Base-by-base conservation (phyloP, 306 rosid species). In the Pyrus pyrifolia region DNA sequence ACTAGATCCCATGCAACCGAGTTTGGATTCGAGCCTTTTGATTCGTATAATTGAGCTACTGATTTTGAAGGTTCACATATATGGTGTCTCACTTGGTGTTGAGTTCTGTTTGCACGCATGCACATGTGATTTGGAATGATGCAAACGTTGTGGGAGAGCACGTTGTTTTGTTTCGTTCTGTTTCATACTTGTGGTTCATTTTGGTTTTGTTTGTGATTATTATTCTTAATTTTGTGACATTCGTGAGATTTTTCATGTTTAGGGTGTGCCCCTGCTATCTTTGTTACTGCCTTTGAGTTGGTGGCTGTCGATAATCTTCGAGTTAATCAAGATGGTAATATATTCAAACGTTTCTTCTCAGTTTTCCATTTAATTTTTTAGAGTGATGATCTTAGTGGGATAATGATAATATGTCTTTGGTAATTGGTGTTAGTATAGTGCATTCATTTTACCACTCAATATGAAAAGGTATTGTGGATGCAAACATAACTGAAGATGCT, bases 251-350 rank as follows among this genome's bases (percentile, higher is more conserved):
- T 9, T 74, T n/a, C 70, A 3, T 22, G 33, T 74, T 70, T n/a
- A 46, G 74, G 82, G 82, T 74, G 71, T 46, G 65, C 44, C 53
- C 53, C 51, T 74, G 60, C 40, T 60, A 52, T 30, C 21, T 67
- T 72, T 19, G 17, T 67, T 23, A 57, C 62, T 46, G 60, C 67
- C 51, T 40, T 62, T 51, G 52, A 68, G n/a, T 70, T 68, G 76
- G 69, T 63, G 60, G 70, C 73, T 33, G 42, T 30, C 12, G 45
- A 40, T 51, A 62, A 35, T 21, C 22, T 76, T 46, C 27, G 19
- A 55, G 53, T 53, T 29, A 61, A 53, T 49, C 82, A 84, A 73
- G 84, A 84, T 84, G 87, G 87, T 83, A 80, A 81, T 49, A 22
- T 15, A 33, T 60, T 67, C 11, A 3, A 4, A 1, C 27, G 5